Conservation (phyloP, 257 asterid genomes). For the Thymus mandschuricus region DNA sequence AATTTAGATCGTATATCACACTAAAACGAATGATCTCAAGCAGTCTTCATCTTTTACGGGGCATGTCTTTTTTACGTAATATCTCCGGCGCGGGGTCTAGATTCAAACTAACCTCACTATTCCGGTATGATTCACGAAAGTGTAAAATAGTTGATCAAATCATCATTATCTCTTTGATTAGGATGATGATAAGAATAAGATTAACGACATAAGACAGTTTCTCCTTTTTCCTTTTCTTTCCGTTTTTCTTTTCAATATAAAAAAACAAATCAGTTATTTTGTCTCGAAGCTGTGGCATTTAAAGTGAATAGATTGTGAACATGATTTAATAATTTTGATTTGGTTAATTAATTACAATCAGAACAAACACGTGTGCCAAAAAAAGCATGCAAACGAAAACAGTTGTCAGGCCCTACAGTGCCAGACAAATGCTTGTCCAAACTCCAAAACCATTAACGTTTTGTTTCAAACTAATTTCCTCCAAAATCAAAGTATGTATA, state of each 20-base stretch:
- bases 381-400: not conserved
- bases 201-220: conserved; percentile 8
- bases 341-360: not conserved
- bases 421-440: not conserved
- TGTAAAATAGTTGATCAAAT: not conserved
- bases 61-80: too few species aligned
- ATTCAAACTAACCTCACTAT: too few species aligned
- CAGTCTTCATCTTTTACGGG: too few species aligned
- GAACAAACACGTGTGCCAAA: conserved; percentile 17
- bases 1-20: too few species aligned
- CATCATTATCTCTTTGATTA: conserved; percentile 28
- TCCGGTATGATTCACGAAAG: too few species aligned
- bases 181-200: conserved; percentile 15
- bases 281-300: conserved; percentile 22
- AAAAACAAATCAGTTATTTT: conserved; percentile 22
- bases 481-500: not conserved
- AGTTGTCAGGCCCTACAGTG: conserved; percentile 24
- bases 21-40: too few species aligned
- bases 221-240: not conserved
- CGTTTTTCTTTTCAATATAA: not conserved
- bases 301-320: conserved; percentile 5
- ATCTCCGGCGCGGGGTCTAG: too few species aligned
- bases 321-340: not conserved
- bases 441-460: not conserved
- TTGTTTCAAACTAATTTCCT: not conserved